Evolutionary conservation across 2,329 filamentous ascomycete genomes (phyloP).

Genomic region (Xylariaceae sp.): DNA sequence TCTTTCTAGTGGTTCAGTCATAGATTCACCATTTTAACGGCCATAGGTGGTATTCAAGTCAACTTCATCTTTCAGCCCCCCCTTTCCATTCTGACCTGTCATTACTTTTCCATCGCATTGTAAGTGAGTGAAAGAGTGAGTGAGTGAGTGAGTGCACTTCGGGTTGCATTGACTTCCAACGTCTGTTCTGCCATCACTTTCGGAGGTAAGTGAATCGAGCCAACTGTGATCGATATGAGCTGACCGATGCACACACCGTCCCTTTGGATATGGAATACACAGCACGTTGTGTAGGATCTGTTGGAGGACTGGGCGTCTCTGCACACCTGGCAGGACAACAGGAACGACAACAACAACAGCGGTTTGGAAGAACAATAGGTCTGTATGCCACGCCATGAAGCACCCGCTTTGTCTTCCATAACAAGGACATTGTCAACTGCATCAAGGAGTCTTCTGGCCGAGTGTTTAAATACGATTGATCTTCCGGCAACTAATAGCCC

Average conservation of each 20-base stretch:
- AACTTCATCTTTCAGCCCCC: constrained; percentile 8
- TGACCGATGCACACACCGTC: not conserved
- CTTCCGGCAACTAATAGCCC: not conserved
- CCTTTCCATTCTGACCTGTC: not conserved
- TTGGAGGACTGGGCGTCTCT: not conserved
- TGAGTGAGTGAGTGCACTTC: not conserved
- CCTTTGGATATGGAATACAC: no score
- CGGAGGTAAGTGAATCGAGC: not conserved
- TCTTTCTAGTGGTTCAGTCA: constrained; percentile 23
- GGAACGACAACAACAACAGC: not conserved
- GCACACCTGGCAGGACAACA: not conserved
- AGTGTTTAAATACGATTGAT: not conserved
- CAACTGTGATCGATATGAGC: not conserved
- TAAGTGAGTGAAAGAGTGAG: not conserved
- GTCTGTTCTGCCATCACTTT: not conserved
- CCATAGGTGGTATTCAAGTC: constrained; percentile 21
- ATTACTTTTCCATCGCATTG: not conserved
- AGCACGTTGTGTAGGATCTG: not conserved
- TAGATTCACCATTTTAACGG: constrained; percentile 24
- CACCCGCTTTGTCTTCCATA: not conserved
- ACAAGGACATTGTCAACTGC: not conserved
- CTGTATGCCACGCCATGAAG: not conserved
- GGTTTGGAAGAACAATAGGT: not conserved
- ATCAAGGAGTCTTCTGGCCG: not conserved
- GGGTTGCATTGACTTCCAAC: not conserved